A percentile compares a stretch with the other conserved stretches of the same genome.
Evolutionary conservation across 495 filamentous ascomycete species (phyloP).

Genomic region (Aspergillus conjunctus): DNA sequence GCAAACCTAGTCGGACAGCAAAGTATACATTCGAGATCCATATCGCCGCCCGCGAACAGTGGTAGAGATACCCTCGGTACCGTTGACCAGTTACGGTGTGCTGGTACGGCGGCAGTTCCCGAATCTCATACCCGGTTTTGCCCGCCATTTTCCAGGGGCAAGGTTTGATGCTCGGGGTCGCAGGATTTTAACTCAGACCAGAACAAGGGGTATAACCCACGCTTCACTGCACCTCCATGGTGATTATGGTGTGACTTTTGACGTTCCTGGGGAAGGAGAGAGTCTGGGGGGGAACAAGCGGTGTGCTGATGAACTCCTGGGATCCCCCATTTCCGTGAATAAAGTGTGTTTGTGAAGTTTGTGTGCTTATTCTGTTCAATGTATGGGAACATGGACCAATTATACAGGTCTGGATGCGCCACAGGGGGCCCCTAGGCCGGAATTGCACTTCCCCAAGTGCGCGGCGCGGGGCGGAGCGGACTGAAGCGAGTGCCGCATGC

Average conservation of each 20-base stretch:
- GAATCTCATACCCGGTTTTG: slow-evolving; percentile 24
- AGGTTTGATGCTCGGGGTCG: neutral
- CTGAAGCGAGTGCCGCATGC: too few relatives aligned
- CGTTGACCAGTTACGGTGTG: slow-evolving; percentile 20
- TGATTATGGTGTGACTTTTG: neutral
- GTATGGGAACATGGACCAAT: neutral
- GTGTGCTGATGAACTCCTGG: neutral
- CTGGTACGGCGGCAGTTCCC: slow-evolving; percentile 30
- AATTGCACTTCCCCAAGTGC: too few relatives aligned
- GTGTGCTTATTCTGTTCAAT: neutral
- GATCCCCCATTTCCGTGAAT: neutral
- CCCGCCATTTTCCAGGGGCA: neutral
- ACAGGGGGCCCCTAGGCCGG: neutral
- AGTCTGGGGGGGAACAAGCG: neutral
- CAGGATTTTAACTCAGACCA: neutral
- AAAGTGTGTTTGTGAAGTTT: neutral
- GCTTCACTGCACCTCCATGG: neutral
- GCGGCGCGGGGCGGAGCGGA: too few relatives aligned
- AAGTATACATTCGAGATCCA: slow-evolving; percentile 33
- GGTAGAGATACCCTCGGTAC: slow-evolving; percentile 29
- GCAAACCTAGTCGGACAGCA: slow-evolving; percentile 21
- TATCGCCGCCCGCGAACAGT: slow-evolving; percentile 27
- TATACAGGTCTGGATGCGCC: slow-evolving; percentile 1
- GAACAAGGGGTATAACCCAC: neutral
- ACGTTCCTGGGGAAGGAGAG: neutral